Base-by-base conservation (phyloP, 257 asterid genomes). In the Schizonepeta tenuifolia region DNA sequence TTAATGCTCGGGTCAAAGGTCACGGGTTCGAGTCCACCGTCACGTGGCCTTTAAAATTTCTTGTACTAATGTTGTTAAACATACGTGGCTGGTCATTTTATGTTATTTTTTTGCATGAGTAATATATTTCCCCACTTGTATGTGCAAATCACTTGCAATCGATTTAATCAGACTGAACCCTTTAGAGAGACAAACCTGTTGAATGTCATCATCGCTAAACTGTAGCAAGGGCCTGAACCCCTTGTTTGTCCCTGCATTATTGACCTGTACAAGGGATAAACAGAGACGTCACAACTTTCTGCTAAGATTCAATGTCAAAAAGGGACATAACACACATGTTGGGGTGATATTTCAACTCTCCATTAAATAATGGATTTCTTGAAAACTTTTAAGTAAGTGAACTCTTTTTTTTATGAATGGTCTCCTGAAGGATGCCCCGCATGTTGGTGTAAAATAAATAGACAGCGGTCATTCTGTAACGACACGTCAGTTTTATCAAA, bases 201-300 rank as follows among this genome's bases (percentile, higher is more conserved):
- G 89, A 69, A 94, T 88, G 77, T 94, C 99, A 62, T 84, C 88
- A 67, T 94, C 90, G 54, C 66, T 82, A 78, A 94, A 94, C 82
- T 91, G 87, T 77, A 91, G 86, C 83, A 91, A 86, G 60, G 99
- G 99, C 80, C 99, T 84, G 79, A 94, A 94, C 67, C 99, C 99
- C 81, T 91, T 94, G 87, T 94, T 94, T n/a, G 89, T 87, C 77
- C 99, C 99, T 1, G 99, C 99, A 72, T 94, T 94, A 77, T 94
- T 94, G 57, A 94, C 90, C 98, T 94, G 88, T 67, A 58, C n/a
- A 57, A 63, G 56, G 73, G 60, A 46, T 21, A 63, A 67, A 38
- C 12, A 38, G n/a, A 71, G 9, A 67, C 62, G 65, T 74, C 43
- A 75, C 38, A 36, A 44, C 28, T 31, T 14, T 41, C 47, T 38